Percentiles rank a stretch among this genome's conserved stretches.
Evolutionary conservation across 106 monocot species (phyloP).

Genomic region (Allium fistulosum): DNA sequence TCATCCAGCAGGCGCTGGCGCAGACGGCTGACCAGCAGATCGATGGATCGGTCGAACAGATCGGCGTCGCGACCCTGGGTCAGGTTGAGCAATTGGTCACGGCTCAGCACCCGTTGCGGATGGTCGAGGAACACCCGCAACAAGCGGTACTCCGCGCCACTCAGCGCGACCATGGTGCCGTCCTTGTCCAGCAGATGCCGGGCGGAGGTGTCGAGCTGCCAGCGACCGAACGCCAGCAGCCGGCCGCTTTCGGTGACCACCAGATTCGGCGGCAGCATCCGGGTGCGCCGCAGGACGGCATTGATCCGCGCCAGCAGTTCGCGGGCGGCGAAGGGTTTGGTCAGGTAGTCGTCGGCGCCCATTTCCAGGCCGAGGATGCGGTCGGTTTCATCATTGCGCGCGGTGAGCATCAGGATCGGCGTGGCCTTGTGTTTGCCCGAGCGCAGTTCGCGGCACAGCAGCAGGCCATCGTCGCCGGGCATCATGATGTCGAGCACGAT

Average conservation of each 20-base stretch:
- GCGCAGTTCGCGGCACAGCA: not conserved
- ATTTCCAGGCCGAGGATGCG: not conserved
- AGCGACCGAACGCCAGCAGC: not conserved
- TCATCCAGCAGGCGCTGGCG: not conserved
- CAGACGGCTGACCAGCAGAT: not conserved
- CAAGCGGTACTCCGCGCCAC: not conserved
- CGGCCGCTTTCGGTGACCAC: not conserved
- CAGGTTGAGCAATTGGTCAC: not conserved
- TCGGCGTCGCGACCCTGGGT: not conserved
- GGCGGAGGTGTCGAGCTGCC: not conserved
- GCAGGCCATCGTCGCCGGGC: slow-evolving; percentile 4
- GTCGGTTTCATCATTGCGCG: not conserved
- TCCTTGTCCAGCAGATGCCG: not conserved
- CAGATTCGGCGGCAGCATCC: too few relatives aligned
- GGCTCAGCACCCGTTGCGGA: not conserved
- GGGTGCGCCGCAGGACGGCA: not conserved
- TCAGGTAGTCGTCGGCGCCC: slow-evolving; percentile 14
- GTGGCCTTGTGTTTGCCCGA: too few relatives aligned
- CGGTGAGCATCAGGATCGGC: not conserved
- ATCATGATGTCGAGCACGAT: slow-evolving; percentile 6
- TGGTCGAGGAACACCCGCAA: not conserved
- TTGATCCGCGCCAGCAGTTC: slow-evolving; percentile 6
- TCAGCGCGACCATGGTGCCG: too few relatives aligned
- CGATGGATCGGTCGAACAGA: not conserved
- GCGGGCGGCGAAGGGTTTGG: slow-evolving; percentile 5